Conservation (phyloP, 306 rosid species). For the Astragalus glycyphyllos region DNA sequence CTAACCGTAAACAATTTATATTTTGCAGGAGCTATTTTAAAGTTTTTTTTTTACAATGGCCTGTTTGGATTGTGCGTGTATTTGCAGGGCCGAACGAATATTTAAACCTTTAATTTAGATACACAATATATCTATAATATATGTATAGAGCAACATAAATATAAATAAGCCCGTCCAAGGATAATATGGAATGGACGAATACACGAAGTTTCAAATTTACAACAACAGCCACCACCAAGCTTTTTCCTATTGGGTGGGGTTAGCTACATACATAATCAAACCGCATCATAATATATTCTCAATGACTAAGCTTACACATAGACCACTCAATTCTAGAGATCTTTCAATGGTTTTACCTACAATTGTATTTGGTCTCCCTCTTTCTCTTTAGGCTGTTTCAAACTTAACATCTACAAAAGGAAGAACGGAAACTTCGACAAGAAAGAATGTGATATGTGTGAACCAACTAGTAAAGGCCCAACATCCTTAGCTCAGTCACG, state of each 20-base stretch:
- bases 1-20: too few species aligned
- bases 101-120: slow-evolving; percentile 18
- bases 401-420: slow-evolving; percentile 23
- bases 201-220: slow-evolving; percentile 17
- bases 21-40: too few species aligned
- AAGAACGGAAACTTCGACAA: slow-evolving; percentile 19
- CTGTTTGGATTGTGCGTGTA: not conserved
- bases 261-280: slow-evolving; percentile 7
- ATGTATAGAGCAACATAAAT: slow-evolving; percentile 3
- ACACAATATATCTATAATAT: slow-evolving; percentile 2
- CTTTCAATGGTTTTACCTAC: not conserved
- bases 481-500: slow-evolving; percentile 89
- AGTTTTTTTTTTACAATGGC: too few species aligned
- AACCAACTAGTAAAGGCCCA: slow-evolving; percentile 85
- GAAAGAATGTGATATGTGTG: slow-evolving; percentile 30
- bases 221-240: slow-evolving; percentile 13
- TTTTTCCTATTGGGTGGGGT: not conserved
- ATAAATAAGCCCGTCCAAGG: not conserved
- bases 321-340: slow-evolving; percentile 1
- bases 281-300: slow-evolving; percentile 1
- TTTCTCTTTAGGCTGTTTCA: slow-evolving; percentile 12
- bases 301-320: not conserved
- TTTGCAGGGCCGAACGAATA: not conserved
- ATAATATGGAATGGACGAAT: slow-evolving; percentile 25
- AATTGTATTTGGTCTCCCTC: not conserved